Percentiles rank a stretch among this genome's conserved stretches.
Evolutionary conservation across 148 eudicot species (phyloP).

Genomic region (Fallopia convolvulus): DNA sequence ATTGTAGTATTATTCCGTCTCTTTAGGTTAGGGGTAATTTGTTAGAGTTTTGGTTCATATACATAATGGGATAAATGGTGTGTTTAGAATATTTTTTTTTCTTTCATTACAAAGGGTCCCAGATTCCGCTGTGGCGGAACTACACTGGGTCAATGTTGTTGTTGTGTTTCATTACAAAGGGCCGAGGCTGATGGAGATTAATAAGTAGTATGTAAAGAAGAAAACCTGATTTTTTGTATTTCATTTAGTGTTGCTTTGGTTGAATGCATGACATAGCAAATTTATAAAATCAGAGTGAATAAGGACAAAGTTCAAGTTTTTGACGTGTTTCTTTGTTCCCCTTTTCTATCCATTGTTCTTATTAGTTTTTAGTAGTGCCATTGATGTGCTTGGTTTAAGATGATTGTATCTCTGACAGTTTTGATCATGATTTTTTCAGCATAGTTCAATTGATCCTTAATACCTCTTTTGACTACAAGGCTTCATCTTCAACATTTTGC

Average conservation of each 20-base stretch:
- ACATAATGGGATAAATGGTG: background rate
- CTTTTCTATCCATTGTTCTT: background rate
- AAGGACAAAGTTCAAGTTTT: background rate
- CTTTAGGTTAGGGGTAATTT: background rate
- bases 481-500: background rate
- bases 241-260: background rate
- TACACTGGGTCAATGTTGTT: too few species aligned
- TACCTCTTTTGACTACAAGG: background rate
- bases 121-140: too few species aligned
- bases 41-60: too few species aligned
- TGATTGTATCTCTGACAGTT: background rate
- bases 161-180: background rate
- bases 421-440: background rate
- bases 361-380: background rate
- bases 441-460: background rate
- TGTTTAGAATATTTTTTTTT: background rate
- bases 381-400: background rate
- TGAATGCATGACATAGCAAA: background rate
- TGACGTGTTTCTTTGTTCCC: background rate
- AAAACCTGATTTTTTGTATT: background rate
- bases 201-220: background rate
- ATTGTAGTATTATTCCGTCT: background rate
- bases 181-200: background rate
- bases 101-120: background rate
- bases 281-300: background rate